Evolutionary conservation across 495 filamentous ascomycete species (phyloP), one percentile per base, ranked within the genome.

Genomic region (Parachaetomium inaequale): DNA sequence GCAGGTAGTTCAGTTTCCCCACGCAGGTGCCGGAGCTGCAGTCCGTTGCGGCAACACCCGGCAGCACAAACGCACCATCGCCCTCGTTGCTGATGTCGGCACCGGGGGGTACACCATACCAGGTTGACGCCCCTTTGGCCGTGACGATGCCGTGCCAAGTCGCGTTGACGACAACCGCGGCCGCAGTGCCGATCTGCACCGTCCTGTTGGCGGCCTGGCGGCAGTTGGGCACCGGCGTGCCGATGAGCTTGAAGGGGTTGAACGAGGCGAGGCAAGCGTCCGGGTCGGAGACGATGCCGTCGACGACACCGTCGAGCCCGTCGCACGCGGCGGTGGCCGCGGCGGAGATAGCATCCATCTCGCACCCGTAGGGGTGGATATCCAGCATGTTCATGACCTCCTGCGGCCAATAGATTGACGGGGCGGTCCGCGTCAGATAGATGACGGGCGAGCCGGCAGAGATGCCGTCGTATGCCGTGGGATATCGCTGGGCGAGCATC

Each of bases 401-500:
- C 45, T 63, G 61, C 0, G 87, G 85, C 72, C 72, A 78, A 1
- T 58, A 55, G 21, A 59, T 52, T 3, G 32, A n/a, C 3, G 59
- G 28, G 12, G 65, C 47, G 12, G 67, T 51, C 40, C 70, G 42
- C 7, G 40, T 46, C 74, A 73, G 72, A 61, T 75, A 61, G 36
- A 81, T 62, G 7, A 67, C 72, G 26, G 74, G 70, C 1, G 77
- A 68, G 46, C 63, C 71, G 4, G 76, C 77, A 45, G 74, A 65
- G 58, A 78, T 79, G 0, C 77, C 75, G 47, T 79, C 76, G 60
- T 70, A 81, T 2, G 68, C 70, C 1, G 58, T 55, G 4, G 78
- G 78, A 63, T 77, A 77, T n/a, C 70, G 67, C 61, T 80, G 78
- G 4, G 79, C 77, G 8, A 77, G 45, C 62, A 72, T 66, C n/a